Conservation (phyloP, 1,284 basidiomycete genomes). For the Crocinoboletus sp. region DNA sequence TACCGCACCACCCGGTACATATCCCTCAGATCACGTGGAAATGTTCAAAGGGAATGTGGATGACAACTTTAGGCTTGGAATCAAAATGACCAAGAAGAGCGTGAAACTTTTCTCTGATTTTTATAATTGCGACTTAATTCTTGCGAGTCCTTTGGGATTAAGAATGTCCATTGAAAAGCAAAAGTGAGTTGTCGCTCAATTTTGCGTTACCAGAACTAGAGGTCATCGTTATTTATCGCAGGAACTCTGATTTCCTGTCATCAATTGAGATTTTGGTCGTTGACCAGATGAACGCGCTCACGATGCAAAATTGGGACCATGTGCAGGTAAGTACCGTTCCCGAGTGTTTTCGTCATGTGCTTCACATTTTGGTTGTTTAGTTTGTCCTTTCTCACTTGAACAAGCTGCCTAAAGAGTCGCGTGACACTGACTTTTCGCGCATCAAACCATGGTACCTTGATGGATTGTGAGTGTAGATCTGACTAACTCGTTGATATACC, state of each 20-base stretch:
- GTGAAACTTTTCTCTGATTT: constrained; percentile 87
- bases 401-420: constrained; percentile 87
- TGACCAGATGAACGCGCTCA: constrained; percentile 90
- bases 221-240: constrained; percentile 28
- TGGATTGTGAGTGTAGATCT: constrained; percentile 58
- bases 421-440: constrained; percentile 93
- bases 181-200: constrained; percentile 47
- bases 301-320: constrained; percentile 99
- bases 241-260: constrained; percentile 85
- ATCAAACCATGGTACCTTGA: constrained; percentile 99
- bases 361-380: constrained; percentile 37
- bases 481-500: neutral
- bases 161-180: constrained; percentile 94
- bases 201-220: neutral
- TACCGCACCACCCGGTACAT: constrained; percentile 65
- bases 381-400: constrained; percentile 86
- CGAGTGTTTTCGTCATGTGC: neutral
- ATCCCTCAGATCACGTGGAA: constrained; percentile 88
- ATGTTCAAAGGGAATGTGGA: constrained; percentile 98
- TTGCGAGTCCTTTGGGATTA: constrained; percentile 92
- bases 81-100: constrained; percentile 91
- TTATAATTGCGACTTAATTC: constrained; percentile 87
- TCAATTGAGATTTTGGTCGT: constrained; percentile 93
- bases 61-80: constrained; percentile 90
- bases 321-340: constrained; percentile 56